These are phyloP conservation scores for Rhizopogon vulgaris DNA, from an alignment of 768 basidiomycete species.

Conservation along the genomic window DNA sequence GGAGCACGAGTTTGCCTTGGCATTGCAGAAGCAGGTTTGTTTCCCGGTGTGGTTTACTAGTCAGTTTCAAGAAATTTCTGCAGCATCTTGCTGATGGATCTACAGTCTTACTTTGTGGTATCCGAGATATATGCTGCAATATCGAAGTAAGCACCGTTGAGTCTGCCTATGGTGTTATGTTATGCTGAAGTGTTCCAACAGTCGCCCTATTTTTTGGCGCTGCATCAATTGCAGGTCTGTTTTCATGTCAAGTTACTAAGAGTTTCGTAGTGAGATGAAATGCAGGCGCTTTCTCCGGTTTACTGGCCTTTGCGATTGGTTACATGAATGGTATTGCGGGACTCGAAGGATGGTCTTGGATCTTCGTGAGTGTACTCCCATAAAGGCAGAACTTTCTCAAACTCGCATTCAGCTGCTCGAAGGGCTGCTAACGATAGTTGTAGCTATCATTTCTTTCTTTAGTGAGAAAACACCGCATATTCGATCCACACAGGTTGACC, in stretches of 20 bases:
- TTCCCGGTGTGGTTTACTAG: constrained; percentile 74
- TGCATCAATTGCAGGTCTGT: constrained; percentile 48
- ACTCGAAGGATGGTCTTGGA: constrained; percentile 60
- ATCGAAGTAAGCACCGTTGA: constrained; percentile 23
- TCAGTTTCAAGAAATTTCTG: constrained; percentile 19
- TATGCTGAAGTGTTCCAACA: background rate
- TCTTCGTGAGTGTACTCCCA: constrained; percentile 39
- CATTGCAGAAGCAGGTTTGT: constrained; percentile 63
- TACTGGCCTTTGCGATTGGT: constrained; percentile 50
- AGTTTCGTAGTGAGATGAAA: background rate
- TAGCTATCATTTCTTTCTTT: constrained; percentile 47
- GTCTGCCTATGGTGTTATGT: too few species aligned
- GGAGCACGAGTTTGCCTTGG: constrained; percentile 55
- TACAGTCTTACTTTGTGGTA: constrained; percentile 63
- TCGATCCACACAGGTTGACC: background rate
- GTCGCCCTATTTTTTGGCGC: constrained; percentile 62
- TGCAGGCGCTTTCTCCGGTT: constrained; percentile 48
- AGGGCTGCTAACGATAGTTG: constrained; percentile 53
- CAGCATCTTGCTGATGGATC: background rate
- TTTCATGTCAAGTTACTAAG: background rate
- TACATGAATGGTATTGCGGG: constrained; percentile 44
- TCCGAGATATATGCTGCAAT: constrained; percentile 53
- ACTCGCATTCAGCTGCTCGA: constrained; percentile 36
- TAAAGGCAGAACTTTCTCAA: background rate
- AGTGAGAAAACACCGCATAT: constrained; percentile 23